Base-by-base conservation (phyloP, 1,139 yeast species). In the Magnusiomyces magnusii region DNA sequence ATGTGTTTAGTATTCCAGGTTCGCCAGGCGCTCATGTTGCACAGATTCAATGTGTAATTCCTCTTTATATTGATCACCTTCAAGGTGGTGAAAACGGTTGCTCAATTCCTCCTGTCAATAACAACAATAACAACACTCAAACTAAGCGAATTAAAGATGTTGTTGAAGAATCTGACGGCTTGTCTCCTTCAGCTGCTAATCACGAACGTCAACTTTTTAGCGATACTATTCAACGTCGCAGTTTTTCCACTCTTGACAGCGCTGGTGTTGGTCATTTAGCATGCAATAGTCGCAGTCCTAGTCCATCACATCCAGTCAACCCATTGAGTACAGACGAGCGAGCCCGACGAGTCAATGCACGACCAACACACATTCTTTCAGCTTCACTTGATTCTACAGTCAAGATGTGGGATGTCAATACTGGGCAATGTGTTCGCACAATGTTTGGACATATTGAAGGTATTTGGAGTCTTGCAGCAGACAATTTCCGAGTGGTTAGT, bases 391-490 rank as follows among this genome's bases (percentile, higher is more conserved):
- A 93, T 72, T 92, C 91, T 71, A 92, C 98, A 17, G 90, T 93
- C 69, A 91, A 92, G 71, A 74, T 93, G 55, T 93, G 98, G 98
- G 95, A 91, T 67, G 86, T 91, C 42, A 78, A 79, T 63, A 82
- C 95, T 0, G 97, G 97, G 2, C 83, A 83, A 71, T 92, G 98
- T 69, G 83, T 90, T 23, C 79, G 97, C 60, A 92, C 99, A 0
- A 92, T 93, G 71, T 92, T 92, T 74, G 99, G 99, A 3, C 99
- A 93, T 69, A 90, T 92, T 58, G 98, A 93, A 73, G 98, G 98
- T 23, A 96, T 93, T 23, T 92, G 98, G 97, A 89, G 93, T 50
- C 87, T 93, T 61, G 90, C 93, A 21, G 95, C 97, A 0, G 98
- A 93, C 75, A 91, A 93, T 51, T 93, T 93, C 78, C 80, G 99